Base-by-base conservation (phyloP, 2,329 filamentous ascomycete genomes). In the Fusarium ramigenum region DNA sequence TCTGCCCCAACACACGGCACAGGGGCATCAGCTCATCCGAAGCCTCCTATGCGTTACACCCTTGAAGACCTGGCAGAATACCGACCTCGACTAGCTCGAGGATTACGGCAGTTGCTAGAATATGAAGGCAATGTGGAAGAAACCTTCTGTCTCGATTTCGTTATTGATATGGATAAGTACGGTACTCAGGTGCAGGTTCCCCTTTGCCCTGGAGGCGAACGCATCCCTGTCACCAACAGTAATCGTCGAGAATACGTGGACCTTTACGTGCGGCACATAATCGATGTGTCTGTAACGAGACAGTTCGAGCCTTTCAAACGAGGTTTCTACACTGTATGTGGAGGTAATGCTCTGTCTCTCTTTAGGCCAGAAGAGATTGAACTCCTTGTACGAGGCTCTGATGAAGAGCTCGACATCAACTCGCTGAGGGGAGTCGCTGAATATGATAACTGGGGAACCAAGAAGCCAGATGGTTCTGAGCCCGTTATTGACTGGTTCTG, bases 241-340 rank as follows among this genome's bases (percentile, higher is more conserved):
- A 98, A 97, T 76, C 89, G 94, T 34, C 89, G 90, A 72, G 95
- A 97, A 77, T 98, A 96, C 77, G 94, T 97, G 60, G 92, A 96
- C 75, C 85, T 94, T 5, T 97, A 97, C 79, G 89, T 97, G 15
- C 90, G 91, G 43, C 93, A 96, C 79, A 81, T 96, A 15, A 89
- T 98, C 16, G 94, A 97, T 77, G 91, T 87, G 11, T 89, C 93
- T 2, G 93, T 97, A 3, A 85, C 89, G 43, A 89, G 93, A 44
- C 95, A 97, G 78, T 98, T 97, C 73, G 94, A 97, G 79, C 95
- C 95, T 2, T 98, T 98, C 86, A 96, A 96, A 80, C 90, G 95
- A 61, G 95, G 95, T 2, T 98, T 98, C 82, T 98, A 94, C 80
- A 97, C 93, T 0, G 94, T 97, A 34, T 97, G 94, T 79, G 93